Evolutionary conservation across 129 eudicot species (phyloP).

Genomic region (Silybum marianum): DNA sequence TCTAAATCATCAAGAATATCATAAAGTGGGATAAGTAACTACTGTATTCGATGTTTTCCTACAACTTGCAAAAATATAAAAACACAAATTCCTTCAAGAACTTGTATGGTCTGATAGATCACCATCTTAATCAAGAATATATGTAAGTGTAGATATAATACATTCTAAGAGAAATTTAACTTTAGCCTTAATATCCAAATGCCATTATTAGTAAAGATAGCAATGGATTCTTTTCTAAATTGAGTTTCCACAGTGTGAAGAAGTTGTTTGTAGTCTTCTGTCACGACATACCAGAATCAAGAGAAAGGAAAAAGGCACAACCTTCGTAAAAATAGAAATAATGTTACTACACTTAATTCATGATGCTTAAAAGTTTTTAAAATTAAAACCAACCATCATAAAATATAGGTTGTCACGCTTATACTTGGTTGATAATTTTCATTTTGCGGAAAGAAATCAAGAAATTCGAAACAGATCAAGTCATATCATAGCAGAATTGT

Average conservation of each 20-base stretch:
- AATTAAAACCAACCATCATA: neutral
- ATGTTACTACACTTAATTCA: no score
- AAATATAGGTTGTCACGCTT: neutral
- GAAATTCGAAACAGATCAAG: neutral
- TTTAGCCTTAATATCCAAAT: no score
- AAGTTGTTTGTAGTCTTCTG: neutral
- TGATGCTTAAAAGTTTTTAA: neutral
- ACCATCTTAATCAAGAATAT: neutral
- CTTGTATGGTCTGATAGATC: neutral
- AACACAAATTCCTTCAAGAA: neutral
- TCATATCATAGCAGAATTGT: neutral
- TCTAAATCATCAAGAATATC: neutral
- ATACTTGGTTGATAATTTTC: neutral
- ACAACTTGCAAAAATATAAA: neutral
- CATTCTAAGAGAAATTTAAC: no score
- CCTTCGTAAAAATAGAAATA: no score
- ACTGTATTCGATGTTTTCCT: neutral
- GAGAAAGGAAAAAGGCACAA: no score
- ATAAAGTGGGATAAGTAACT: neutral
- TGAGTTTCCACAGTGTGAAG: neutral
- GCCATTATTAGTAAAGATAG: no score
- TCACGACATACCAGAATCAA: neutral
- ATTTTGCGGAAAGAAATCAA: neutral
- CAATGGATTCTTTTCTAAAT: neutral
- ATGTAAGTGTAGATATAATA: no score